Base-by-base conservation (phyloP, 176 grass and related monocot species). In the Tuctoria greenei region DNA sequence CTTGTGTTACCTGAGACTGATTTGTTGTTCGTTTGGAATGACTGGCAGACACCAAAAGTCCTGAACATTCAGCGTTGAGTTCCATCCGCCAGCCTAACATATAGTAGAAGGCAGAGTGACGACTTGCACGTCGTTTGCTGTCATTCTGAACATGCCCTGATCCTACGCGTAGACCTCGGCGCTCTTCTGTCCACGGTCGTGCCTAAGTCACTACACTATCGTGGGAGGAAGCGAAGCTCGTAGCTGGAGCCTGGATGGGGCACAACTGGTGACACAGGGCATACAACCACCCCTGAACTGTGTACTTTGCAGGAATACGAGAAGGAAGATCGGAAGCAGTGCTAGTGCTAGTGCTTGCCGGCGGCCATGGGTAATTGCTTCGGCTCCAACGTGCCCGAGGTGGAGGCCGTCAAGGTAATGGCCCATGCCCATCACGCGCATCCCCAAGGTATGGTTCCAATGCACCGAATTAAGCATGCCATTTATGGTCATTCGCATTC, bases 291-390 rank as follows among this genome's bases (percentile, higher is more conserved):
- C 61, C 4, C 25, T 24, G 31, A 31, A 31, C 31, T 31, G 31
- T 47, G 45, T 11, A 13, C 25, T 24, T 27, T 7, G 68, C 26
- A 60, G 31, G 61, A 49, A 26, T 21, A 66, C 11, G 63, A 50
- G 17, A 35, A 4, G 28, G 41, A 39, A 54, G 38, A 51, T 41
- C 58, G 45, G 50, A 45, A 25, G 13, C 56, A 0, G 31, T 31
- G 31, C 31, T 3, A n/a, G 23, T 51, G 18, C 26, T 14, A 7
- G 37, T 10, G 52, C 39, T 50, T 52, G 56, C 43, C 44, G 21
- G 7, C 62, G 17, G 35, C 66, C 79, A 87, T 87, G 85, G 85
- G 85, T 0, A 87, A 87, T 16, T 85, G 83, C 85, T 87, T 87
- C 52, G 85, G 85, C 43, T 73, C 85, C 24, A 43, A 74, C 5